Conservation (phyloP, 257 asterid species). For the Capsicum pubescens region DNA sequence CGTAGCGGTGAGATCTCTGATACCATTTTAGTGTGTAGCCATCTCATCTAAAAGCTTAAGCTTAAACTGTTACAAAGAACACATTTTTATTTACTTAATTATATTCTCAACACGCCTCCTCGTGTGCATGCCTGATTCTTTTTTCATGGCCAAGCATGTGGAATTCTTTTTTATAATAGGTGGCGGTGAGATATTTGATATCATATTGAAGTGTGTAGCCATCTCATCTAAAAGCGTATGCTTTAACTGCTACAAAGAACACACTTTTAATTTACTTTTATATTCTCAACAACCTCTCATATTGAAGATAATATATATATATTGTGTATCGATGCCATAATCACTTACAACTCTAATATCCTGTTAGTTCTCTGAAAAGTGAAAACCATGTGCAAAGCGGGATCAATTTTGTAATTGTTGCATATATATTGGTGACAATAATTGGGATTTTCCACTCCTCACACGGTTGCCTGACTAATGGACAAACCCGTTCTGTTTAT, state of each 20-base stretch:
- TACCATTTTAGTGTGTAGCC: background rate
- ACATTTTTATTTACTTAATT: background rate
- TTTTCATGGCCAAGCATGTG: background rate
- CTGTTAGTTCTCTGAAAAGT: background rate
- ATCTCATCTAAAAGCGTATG: background rate
- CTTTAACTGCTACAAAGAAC: background rate
- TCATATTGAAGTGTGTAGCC: background rate
- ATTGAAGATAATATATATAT: background rate
- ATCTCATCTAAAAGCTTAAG: background rate
- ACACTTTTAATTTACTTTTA: background rate
- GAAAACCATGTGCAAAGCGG: background rate
- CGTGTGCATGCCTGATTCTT: background rate
- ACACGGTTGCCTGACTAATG: conserved; percentile 16
- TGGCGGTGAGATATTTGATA: background rate
- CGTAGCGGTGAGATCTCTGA: background rate
- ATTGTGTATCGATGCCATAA: background rate
- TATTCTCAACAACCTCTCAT: background rate
- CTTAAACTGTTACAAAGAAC: background rate
- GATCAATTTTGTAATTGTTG: conserved; percentile 22
- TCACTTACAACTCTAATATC: conserved; percentile 17
- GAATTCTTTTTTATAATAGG: background rate
- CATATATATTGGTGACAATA: background rate
- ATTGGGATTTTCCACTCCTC: background rate
- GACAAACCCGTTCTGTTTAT: background rate
- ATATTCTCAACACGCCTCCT: background rate